A percentile compares a stretch with the other conserved stretches of the same genome.
Evolutionary conservation across 2,329 filamentous ascomycete genomes (phyloP).

Genomic region (Talaromyces sp.): DNA sequence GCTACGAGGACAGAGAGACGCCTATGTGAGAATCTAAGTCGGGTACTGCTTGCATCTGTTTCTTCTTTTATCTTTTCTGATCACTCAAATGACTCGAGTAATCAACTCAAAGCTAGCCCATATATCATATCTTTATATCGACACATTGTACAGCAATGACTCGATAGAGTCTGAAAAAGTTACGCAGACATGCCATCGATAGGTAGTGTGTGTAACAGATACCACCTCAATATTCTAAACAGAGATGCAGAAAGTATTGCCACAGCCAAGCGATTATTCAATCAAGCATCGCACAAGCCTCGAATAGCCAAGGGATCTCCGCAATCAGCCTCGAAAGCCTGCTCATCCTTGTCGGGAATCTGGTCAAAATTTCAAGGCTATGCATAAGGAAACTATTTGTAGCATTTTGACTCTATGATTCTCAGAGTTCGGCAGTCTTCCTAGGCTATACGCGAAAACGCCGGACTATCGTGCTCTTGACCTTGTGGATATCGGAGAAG

Average conservation of each 20-base stretch:
- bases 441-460: background rate
- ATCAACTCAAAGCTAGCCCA: background rate
- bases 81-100: background rate
- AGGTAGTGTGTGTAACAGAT: background rate
- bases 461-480: background rate
- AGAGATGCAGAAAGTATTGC: slow-evolving; percentile 1
- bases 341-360: background rate
- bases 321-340: background rate
- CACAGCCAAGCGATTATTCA: background rate
- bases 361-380: background rate
- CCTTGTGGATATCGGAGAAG: background rate
- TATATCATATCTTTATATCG: background rate
- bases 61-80: background rate
- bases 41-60: background rate
- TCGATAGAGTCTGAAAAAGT: background rate
- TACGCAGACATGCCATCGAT: background rate
- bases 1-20: background rate
- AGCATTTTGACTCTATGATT: background rate
- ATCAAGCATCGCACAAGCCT: background rate
- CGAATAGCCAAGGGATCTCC: background rate
- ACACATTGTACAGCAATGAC: background rate
- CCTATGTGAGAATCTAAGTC: background rate
- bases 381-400: background rate
- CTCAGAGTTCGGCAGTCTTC: background rate
- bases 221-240: background rate